These are phyloP conservation scores for Rosa chinensis DNA, from an alignment of 306 rosid species.

Conservation along the genomic window DNA sequence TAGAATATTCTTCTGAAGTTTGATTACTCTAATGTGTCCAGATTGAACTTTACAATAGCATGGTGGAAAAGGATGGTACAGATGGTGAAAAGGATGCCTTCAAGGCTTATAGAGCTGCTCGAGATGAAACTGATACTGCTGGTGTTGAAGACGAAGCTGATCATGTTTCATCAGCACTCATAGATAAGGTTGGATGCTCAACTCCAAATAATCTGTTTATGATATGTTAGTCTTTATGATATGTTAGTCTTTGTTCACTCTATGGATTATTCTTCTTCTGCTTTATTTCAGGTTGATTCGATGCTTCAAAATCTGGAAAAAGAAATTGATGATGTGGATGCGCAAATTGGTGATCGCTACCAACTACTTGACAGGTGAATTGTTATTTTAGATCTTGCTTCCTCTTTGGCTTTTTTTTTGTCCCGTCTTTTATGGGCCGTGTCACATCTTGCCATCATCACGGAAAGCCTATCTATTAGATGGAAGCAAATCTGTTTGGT, in stretches of 20 bases:
- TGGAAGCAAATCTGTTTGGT: neutral
- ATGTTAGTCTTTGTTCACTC: neutral
- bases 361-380: conserved; percentile 81
- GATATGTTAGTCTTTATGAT: neutral
- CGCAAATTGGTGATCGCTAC: conserved; percentile 86
- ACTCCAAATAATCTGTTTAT: conserved; percentile 6
- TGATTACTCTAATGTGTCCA: conserved; percentile 36
- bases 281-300: conserved; percentile 70
- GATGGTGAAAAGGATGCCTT: conserved; percentile 64
- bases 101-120: conserved; percentile 88
- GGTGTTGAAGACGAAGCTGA: conserved; percentile 51
- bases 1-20: conserved; percentile 2
- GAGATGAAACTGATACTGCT: conserved; percentile 55
- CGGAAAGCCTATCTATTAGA: neutral
- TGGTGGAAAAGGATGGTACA: conserved; percentile 75
- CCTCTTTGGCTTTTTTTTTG: neutral
- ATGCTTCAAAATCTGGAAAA: conserved; percentile 95
- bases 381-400: conserved; percentile 8
- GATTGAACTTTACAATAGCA: conserved; percentile 90
- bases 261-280: neutral
- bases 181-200: conserved; percentile 56
- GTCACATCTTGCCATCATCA: neutral
- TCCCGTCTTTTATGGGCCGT: neutral
- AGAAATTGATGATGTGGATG: conserved; percentile 97
- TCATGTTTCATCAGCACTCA: conserved; percentile 81